A percentile compares a stretch with the other conserved stretches of the same genome.
These are phyloP conservation scores for Coriolopsis trogii DNA, from an alignment of 1,284 basidiomycete genomes.

Conservation along the genomic window DNA sequence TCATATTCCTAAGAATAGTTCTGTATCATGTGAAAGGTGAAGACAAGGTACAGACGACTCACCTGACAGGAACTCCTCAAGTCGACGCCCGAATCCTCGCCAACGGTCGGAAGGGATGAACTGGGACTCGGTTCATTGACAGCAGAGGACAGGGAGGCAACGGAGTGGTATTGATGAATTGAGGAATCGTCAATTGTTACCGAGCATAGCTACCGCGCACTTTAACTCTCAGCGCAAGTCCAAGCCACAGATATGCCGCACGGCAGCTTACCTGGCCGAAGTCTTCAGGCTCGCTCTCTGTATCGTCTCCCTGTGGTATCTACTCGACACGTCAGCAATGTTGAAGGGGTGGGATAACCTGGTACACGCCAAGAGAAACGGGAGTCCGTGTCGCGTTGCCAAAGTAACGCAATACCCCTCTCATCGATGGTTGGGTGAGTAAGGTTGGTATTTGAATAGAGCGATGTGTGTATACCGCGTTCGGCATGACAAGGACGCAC, in stretches of 20 bases:
- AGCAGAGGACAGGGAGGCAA: conserved; percentile 6
- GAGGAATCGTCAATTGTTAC: background rate
- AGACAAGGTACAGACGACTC: background rate
- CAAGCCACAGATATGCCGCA: background rate
- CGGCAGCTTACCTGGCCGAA: conserved; percentile 12
- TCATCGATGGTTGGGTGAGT: no score
- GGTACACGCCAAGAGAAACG: no score
- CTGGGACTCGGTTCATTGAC: background rate
- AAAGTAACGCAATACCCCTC: no score
- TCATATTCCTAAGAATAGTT: no score
- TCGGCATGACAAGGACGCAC: background rate
- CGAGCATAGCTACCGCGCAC: background rate
- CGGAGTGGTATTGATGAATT: conserved; percentile 4
- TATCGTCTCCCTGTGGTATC: no score
- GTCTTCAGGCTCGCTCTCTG: conserved; percentile 14
- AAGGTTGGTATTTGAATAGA: no score
- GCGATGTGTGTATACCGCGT: no score
- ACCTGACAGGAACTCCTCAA: conserved; percentile 12
- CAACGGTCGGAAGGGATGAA: background rate
- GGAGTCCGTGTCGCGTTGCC: background rate
- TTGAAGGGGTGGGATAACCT: no score
- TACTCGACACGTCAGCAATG: conserved; percentile 6
- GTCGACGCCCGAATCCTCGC: conserved; percentile 12
- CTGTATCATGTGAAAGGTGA: background rate
- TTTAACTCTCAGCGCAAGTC: no score